Percentiles rank a stretch among this genome's conserved stretches.
These are phyloP conservation scores for Calonectria hawksworthii DNA, from an alignment of 2,329 filamentous ascomycete species.

Conservation along the genomic window DNA sequence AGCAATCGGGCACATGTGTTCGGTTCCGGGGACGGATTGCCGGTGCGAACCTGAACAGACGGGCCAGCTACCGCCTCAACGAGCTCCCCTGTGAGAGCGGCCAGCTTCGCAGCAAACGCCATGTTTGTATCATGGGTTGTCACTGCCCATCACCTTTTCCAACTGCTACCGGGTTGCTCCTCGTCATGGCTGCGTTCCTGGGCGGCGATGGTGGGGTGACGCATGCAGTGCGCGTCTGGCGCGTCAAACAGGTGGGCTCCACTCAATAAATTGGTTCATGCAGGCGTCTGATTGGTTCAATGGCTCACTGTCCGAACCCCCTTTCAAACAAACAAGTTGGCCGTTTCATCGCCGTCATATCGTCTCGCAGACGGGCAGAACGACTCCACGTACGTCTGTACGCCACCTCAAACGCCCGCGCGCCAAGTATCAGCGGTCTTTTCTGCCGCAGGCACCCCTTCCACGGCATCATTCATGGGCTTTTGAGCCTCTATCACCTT, in stretches of 20 bases:
- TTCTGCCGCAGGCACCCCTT: neutral
- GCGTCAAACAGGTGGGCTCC: conserved; percentile 39
- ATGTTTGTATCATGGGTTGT: conserved; percentile 60
- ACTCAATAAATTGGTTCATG: conserved; percentile 18
- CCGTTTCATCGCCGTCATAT: conserved; percentile 5
- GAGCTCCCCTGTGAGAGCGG: conserved; percentile 78
- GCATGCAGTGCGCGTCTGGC: conserved; percentile 40
- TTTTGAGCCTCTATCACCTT: conserved; percentile 24
- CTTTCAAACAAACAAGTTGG: conserved; percentile 35
- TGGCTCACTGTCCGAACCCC: conserved; percentile 35
- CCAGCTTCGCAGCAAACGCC: conserved; percentile 78
- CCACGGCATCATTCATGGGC: conserved; percentile 32
- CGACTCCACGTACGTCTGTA: neutral
- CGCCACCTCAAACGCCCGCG: neutral
- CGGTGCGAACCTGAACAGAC: conserved; percentile 62
- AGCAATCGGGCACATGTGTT: conserved; percentile 16
- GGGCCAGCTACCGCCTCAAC: conserved; percentile 74
- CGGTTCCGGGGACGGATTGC: conserved; percentile 1
- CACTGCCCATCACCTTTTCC: conserved; percentile 4
- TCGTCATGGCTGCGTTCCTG: conserved; percentile 20
- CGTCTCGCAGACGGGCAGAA: neutral
- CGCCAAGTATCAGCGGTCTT: neutral
- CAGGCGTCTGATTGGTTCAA: conserved; percentile 36
- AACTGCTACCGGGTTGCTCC: neutral
- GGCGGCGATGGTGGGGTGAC: conserved; percentile 30